Percentiles rank a stretch among this genome's conserved stretches.
Conservation (phyloP, 164 flowering plant genomes). For the Liquidambar formosana region DNA sequence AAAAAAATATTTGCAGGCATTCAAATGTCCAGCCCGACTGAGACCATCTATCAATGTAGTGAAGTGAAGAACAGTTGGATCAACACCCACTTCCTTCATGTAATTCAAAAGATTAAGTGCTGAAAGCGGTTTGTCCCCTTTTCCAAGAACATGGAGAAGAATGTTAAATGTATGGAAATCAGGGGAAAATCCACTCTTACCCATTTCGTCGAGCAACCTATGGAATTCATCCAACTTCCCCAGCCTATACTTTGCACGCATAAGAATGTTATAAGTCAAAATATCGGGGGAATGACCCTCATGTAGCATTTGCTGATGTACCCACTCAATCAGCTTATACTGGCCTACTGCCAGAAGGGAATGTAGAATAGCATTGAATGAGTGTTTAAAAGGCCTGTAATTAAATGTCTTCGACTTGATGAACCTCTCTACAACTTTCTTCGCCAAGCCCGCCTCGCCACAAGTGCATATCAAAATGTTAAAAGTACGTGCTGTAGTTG, state of each 20-base stretch:
- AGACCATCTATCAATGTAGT: slow-evolving; percentile 90
- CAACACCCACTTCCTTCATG: slow-evolving; percentile 75
- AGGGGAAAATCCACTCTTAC: slow-evolving; percentile 55
- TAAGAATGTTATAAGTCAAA: slow-evolving; percentile 69
- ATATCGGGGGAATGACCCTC: slow-evolving; percentile 65
- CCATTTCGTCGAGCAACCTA: slow-evolving; percentile 75
- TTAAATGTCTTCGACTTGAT: slow-evolving; percentile 70
- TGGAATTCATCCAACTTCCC: slow-evolving; percentile 72
- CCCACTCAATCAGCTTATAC: slow-evolving; percentile 85
- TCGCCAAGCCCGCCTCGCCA: slow-evolving; percentile 74
- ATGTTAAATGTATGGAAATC: slow-evolving; percentile 84
- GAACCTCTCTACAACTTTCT: slow-evolving; percentile 73
- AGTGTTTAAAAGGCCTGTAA: slow-evolving; percentile 73
- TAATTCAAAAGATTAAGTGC: slow-evolving; percentile 73
- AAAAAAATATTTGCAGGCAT: slow-evolving; percentile 75
- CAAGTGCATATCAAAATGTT: slow-evolving; percentile 80
- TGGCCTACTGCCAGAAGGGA: slow-evolving; percentile 56
- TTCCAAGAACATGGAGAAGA: slow-evolving; percentile 78
- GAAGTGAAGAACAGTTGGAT: slow-evolving; percentile 76
- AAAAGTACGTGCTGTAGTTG: slow-evolving; percentile 71
- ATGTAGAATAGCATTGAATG: slow-evolving; percentile 79
- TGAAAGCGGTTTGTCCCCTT: slow-evolving; percentile 64
- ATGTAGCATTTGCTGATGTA: slow-evolving; percentile 65
- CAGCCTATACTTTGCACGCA: slow-evolving; percentile 68
- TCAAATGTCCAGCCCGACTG: slow-evolving; percentile 84